Evolutionary conservation across 768 basidiomycete species (phyloP), one percentile per base, ranked within the genome.

Genomic region (Chalciporus piperatus): DNA sequence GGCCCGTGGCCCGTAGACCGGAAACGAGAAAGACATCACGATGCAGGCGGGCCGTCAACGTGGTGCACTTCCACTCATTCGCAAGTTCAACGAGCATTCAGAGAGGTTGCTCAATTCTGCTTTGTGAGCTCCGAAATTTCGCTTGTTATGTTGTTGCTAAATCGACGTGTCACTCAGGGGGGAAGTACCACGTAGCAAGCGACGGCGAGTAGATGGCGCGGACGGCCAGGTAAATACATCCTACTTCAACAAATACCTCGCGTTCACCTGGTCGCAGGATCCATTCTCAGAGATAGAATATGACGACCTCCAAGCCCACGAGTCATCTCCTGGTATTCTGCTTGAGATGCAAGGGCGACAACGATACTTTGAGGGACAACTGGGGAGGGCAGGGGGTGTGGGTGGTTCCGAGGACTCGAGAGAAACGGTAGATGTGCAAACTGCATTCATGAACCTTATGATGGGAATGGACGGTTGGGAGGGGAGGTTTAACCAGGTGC

Each of bases 11-110:
- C 32, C 25, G 28, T 57, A 97, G 92, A 89, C 89, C 3, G 91
- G 92, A 17, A 96, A 96, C 59, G 83, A 86, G 57, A 85, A 80
- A 66, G 97, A 99, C 60, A 65, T 90, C 20, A 98, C 97, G 1
- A 99, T 98, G 97, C 92, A 92, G 66, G 84, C 96, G 13, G 97
- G 97, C 14, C 81, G 87, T 61, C 89, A 97, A 67, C 79, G 84
- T 45, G 87, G 85, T 32, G 89, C 91, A 12, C 70, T 99, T 20
- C 97, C 97, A 0, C 77, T 98, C 42, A 98, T 99, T 57, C 80
- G 96, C 44, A 90, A 95, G 65, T 98, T 99, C 72, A 99, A 98
- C 62, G 93, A 98, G 63, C 97, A 99, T 68, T 97, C 93, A 1
- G 92, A 96, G 59, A 74, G 93, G 58, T 73, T 98, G 10, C 73